Evolutionary conservation across 371 early-diverging fungal genomes (phyloP), one percentile per base, ranked within the genome.

Genomic region (Catenaria anguillulae): DNA sequence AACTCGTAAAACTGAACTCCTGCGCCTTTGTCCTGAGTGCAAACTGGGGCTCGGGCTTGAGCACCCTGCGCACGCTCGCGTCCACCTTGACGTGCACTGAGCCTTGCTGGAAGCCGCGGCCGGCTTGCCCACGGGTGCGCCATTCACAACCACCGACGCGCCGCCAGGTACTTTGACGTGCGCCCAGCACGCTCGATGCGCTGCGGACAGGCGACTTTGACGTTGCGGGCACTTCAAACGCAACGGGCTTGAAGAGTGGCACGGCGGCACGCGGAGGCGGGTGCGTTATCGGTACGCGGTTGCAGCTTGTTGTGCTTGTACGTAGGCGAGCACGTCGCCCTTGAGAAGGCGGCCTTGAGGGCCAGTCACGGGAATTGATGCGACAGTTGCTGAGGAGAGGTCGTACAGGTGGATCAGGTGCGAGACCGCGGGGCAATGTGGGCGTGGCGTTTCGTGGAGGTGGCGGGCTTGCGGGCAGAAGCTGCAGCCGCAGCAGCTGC

Each of bases 291-390:
- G n/a, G n/a, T n/a, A 50, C 52, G 21, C 12, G 8, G 29, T 23
- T 15, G 21, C 10, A 50, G 4, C 52, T 50, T 50, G n/a, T 15
- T 26, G 35, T 0, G n/a, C 43, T 17, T 21, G 23, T 23, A 60
- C 33, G 48, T 42, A 60, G 21, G 46, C 19, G 23, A 60, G 33
- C 31, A 60, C 48, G 24, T 60, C 60, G 33, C 60, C 60, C 60
- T 60, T 60, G 31, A 60, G 48, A 31, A 60, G 37, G 12, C 60
- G 60, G 33, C 60, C 60, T 43, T 60, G 31, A 2, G 43, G 60
- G 23, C 60, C 60, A 19, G 60, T 45, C 4, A 12, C 60, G 23
- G 60, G 43, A 15, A 60, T 42, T 31, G 26, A 15, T 10, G 29
- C 52, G 15, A 50, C 29, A 31, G 26, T 29, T 23, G 33, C 8